Evolutionary conservation across 495 filamentous ascomycete genomes (phyloP).

Genomic region (Trichoderma erinaceum): DNA sequence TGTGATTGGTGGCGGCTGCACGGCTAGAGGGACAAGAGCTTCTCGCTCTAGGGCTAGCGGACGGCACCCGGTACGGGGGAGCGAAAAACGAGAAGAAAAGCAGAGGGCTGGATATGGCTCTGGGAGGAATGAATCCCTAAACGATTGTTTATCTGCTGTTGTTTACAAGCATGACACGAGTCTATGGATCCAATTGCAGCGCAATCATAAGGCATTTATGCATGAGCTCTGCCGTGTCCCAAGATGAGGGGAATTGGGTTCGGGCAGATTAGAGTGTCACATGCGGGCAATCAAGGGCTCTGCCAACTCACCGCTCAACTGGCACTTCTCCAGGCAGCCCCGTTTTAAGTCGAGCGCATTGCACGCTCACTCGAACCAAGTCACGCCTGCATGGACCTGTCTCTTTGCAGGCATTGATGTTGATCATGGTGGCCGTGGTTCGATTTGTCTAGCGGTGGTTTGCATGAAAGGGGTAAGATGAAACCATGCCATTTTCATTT

Average conservation of each 20-base stretch:
- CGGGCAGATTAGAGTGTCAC: neutral
- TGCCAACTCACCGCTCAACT: constrained; percentile 2
- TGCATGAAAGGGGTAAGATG: neutral
- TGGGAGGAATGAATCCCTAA: neutral
- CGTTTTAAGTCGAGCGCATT: neutral
- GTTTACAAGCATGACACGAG: too few relatives aligned
- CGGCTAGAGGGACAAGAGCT: neutral
- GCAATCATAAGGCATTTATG: constrained; percentile 1
- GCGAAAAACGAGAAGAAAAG: neutral
- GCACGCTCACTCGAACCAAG: neutral
- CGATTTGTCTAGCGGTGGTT: neutral
- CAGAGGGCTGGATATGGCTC: neutral
- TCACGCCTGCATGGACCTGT: neutral
- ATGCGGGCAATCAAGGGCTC: neutral
- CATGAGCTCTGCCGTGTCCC: neutral
- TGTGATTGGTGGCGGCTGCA: constrained; percentile 4
- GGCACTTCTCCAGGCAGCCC: neutral
- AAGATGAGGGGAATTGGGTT: constrained; percentile 10
- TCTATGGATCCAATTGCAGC: neutral
- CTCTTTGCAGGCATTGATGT: too few relatives aligned
- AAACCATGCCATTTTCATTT: too few relatives aligned
- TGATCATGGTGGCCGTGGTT: too few relatives aligned
- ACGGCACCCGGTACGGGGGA: neutral
- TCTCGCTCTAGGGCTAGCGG: constrained; percentile 1
- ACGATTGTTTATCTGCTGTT: neutral